These are phyloP conservation scores for Pythium angustatum DNA, from an alignment of 352 stramenopile genomes.

Conservation along the genomic window DNA sequence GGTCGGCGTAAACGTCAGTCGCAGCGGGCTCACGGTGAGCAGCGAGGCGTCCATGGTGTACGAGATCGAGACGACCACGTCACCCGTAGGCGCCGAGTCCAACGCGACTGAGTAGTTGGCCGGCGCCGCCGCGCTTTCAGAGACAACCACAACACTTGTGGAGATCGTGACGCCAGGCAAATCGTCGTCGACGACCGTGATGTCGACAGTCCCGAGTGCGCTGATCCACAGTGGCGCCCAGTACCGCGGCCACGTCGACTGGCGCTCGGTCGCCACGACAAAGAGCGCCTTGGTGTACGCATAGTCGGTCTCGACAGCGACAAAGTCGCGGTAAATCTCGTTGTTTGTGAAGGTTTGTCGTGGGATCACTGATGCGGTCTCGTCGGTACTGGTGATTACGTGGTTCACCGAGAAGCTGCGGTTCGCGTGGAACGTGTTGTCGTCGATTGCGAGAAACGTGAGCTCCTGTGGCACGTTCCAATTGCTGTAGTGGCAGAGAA, in stretches of 20 bases:
- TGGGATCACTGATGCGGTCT: constrained; percentile 26
- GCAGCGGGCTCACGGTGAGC: constrained; percentile 39
- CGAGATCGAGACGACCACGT: constrained; percentile 52
- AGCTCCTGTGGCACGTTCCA: constrained; percentile 56
- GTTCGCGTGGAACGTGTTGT: constrained; percentile 62
- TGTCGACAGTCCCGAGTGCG: constrained; percentile 35
- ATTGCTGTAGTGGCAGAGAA: constrained; percentile 32
- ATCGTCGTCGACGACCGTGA: constrained; percentile 61
- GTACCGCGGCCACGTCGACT: constrained; percentile 40
- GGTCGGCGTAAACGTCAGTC: constrained; percentile 45
- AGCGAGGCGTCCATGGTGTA: constrained; percentile 42
- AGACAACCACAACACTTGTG: constrained; percentile 35
- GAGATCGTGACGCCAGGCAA: constrained; percentile 61
- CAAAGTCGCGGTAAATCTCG: constrained; percentile 29
- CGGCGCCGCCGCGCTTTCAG: constrained; percentile 39
- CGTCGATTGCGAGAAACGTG: constrained; percentile 58
- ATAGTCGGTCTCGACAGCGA: constrained; percentile 26
- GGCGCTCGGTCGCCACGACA: constrained; percentile 36
- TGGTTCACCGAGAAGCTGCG: constrained; percentile 45
- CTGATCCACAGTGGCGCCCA: constrained; percentile 40
- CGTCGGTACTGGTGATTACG: constrained; percentile 34
- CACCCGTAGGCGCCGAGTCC: constrained; percentile 52
- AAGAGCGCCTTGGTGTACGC: constrained; percentile 48
- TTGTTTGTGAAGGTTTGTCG: constrained; percentile 32
- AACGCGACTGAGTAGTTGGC: constrained; percentile 57